phyloP scores from a whole-genome alignment of 441 rosid genomes.

The Mallotus japonicus region DNA sequence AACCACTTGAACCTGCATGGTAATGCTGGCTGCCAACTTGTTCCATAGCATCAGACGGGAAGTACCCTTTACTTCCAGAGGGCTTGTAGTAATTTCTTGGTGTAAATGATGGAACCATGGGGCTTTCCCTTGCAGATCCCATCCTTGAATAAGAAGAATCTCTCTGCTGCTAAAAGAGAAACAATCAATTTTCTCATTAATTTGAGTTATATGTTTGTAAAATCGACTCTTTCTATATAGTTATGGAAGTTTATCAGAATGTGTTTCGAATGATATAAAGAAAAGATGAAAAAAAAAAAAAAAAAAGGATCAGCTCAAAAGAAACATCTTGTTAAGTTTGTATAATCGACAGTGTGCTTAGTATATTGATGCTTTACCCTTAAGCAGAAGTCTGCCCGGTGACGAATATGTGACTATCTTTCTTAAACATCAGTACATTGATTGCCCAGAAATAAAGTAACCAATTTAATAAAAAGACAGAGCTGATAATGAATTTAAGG shows the following conservation, averaged over 20 bases:
- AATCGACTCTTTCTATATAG: background rate
- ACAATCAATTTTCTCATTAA: background rate
- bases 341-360: no score
- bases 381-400: no score
- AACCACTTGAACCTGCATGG: conserved; percentile 53
- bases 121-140: conserved; percentile 79
- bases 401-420: no score
- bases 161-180: conserved; percentile 44
- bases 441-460: no score
- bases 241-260: no score
- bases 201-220: background rate
- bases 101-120: conserved; percentile 47
- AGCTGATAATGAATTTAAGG: background rate
- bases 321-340: no score
- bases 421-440: no score
- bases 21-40: conserved; percentile 45
- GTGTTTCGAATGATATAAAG: no score
- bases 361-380: no score
- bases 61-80: conserved; percentile 38
- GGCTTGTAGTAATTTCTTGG: conserved; percentile 76
- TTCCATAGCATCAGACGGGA: conserved; percentile 32
- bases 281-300: no score
- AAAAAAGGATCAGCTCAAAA: no score
- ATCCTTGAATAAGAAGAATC: conserved; percentile 78
- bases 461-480: no score